Conservation (phyloP, 176 grass and related monocot species). For the Pontederia paniculata region DNA sequence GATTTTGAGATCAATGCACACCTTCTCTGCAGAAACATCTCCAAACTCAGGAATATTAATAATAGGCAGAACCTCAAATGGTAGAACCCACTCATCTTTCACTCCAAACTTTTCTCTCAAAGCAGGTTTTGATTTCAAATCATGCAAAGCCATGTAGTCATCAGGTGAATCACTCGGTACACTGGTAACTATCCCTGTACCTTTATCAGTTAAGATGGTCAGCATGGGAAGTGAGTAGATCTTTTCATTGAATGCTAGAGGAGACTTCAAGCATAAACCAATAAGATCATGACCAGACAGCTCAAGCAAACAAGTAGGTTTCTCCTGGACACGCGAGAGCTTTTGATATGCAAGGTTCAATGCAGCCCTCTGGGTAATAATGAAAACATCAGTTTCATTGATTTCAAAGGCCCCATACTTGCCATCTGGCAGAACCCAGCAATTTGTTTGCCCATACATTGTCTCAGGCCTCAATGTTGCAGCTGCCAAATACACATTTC, state of each 20-base stretch:
- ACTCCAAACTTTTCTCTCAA: slow-evolving; percentile 50
- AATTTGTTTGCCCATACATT: slow-evolving; percentile 77
- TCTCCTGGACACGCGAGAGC: slow-evolving; percentile 40
- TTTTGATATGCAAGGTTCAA: slow-evolving; percentile 70
- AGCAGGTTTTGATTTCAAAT: slow-evolving; percentile 46
- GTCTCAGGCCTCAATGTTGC: slow-evolving; percentile 68
- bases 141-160: slow-evolving; percentile 59
- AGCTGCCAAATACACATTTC: slow-evolving; percentile 57
- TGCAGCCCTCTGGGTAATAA: slow-evolving; percentile 47
- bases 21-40: slow-evolving; percentile 56
- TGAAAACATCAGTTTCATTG: slow-evolving; percentile 65
- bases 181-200: slow-evolving; percentile 53
- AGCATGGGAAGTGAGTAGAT: slow-evolving; percentile 66
- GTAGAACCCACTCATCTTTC: slow-evolving; percentile 69
- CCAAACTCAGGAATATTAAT: slow-evolving; percentile 81
- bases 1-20: slow-evolving; percentile 48
- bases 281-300: slow-evolving; percentile 50
- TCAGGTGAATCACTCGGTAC: slow-evolving; percentile 66
- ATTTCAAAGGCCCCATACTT: slow-evolving; percentile 70
- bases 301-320: slow-evolving; percentile 48
- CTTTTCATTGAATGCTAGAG: slow-evolving; percentile 45
- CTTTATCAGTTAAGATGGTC: slow-evolving; percentile 58
- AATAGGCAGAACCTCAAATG: slow-evolving; percentile 39
- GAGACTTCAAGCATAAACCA: slow-evolving; percentile 48
- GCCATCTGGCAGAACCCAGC: slow-evolving; percentile 71